A percentile compares a stretch with the other conserved stretches of the same genome.
Conservation (phyloP, 441 rosid genomes). For the Erysimum pusillum region DNA sequence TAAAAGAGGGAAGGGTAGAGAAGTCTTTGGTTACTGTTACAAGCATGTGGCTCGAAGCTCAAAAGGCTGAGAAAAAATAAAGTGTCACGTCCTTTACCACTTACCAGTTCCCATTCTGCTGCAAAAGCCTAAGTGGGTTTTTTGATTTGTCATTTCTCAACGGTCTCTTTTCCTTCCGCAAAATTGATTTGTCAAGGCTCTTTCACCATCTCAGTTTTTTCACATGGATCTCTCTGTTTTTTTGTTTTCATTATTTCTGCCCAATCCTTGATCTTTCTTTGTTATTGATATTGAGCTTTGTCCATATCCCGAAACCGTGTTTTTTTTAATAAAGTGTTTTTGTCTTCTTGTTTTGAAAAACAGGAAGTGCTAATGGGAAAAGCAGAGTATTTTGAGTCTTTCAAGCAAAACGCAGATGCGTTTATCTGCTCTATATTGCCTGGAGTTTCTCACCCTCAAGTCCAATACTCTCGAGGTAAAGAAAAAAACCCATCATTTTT, state of each 20-base stretch:
- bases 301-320: constrained; percentile 17
- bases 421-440: constrained; percentile 93
- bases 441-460: constrained; percentile 88
- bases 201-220: constrained; percentile 34
- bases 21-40: constrained; percentile 43
- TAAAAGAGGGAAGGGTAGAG: constrained; percentile 33
- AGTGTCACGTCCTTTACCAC: constrained; percentile 40
- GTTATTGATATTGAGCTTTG: neutral
- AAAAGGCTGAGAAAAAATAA: constrained; percentile 35
- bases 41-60: constrained; percentile 45
- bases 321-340: neutral
- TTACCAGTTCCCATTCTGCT: constrained; percentile 50
- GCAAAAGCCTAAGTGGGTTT: constrained; percentile 34
- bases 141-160: constrained; percentile 47
- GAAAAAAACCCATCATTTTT: constrained; percentile 24
- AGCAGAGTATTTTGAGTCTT: constrained; percentile 82
- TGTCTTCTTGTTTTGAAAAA: constrained; percentile 7
- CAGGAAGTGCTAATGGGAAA: constrained; percentile 97
- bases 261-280: constrained; percentile 20
- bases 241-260: neutral
- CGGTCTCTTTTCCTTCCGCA: constrained; percentile 27
- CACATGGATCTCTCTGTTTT: constrained; percentile 40
- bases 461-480: constrained; percentile 93
- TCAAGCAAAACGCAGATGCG: constrained; percentile 87
- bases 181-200: constrained; percentile 29